Evolutionary conservation across 139 green algal genomes (phyloP), one percentile per base, ranked within the genome.

Genomic region (Astrephomene gubernaculifera): DNA sequence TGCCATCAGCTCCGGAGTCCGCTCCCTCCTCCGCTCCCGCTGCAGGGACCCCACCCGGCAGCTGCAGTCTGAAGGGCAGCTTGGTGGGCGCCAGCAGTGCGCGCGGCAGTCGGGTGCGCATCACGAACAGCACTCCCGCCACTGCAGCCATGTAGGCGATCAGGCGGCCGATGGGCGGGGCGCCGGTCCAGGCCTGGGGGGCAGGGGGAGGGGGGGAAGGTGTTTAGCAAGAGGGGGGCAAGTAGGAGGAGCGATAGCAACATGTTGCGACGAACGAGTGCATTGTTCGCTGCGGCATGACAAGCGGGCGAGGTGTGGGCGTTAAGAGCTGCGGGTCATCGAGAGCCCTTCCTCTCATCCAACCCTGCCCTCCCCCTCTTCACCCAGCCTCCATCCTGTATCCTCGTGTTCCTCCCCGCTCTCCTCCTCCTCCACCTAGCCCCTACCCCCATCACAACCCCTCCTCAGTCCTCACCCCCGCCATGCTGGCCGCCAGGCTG

Each of bases 141-240:
- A 85, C 79, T 4, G 79, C 79, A 44, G 79, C 79, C 22, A 85
- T 85, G 79, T 85, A 85, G 44, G 79, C 79, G 9, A 85, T 71
- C 6, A 85, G 79, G 43, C 64, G 63, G 63, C 63, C 64, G 36
- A 85, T n/a, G 31, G 79, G 79, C 1, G 79, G 79, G 1, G 79
- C 79, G 65, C 79, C 79, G 21, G 79, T 57, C 79, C 79, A 85
- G 44, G 63, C 44, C 79, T 85, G 79, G 24, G 49, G 2, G 39
- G 22, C 7, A 12, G 67, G 7, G 36, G 17, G 63, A 9, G n/a
- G 9, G n/a, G 9, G 9, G n/a, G n/a, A n/a, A n/a, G n/a, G n/a
- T n/a, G n/a, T n/a, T n/a, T n/a, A n/a, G n/a, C n/a, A n/a, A n/a
- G n/a, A n/a, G n/a, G n/a, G n/a, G n/a, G n/a, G n/a, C n/a, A n/a